Base-by-base conservation (phyloP, 2,329 filamentous ascomycete genomes). In the Trichoderma sp. region DNA sequence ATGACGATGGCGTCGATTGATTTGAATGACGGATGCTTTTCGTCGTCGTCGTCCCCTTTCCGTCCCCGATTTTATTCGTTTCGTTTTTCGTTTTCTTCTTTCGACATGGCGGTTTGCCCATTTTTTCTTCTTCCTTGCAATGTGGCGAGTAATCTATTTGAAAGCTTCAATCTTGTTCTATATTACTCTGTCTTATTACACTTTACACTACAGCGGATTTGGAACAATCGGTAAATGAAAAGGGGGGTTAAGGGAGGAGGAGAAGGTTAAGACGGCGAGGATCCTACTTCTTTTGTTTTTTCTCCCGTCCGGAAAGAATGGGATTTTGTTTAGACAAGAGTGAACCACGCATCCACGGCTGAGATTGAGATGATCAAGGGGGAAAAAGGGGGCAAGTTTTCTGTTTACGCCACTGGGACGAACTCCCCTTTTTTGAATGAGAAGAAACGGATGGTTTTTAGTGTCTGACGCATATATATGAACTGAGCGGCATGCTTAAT, bases 1-100 rank as follows among this genome's bases (percentile, higher is more conserved):
- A 80, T 14, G 81, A 83, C 31, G 81, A 86, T 75, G 78, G 83
- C 60, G 84, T 85, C 53, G 83, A 85, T 7, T 41, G 16, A 41
- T 41, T 38, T 18, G 38, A 18, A 41, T 18, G 38, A 41, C 69
- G 84, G 78, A 79, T 71, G n/a, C 35, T 12, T 21, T 21, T 41
- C 11, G 41, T 41, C 31, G 21, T 53, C 29, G 24, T n/a, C 12
- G 4, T 62, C 18, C 45, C 21, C 45, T 29, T 53, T 29, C 33
- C 4, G 24, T 35, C 18, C 6, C 24, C 16, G 18, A 41, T 35
- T 75, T n/a, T 38, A 33, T 24, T 7, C 35, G n/a, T 53, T 38
- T 56, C 11, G 16, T 68, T n/a, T n/a, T 33, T 45, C 2, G 31
- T 31, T n/a, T 59, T 35, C 31, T 35, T 14, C 11, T 31, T 53